Evolutionary conservation across 1,284 basidiomycete genomes (phyloP), one percentile per base, ranked within the genome.

Genomic region (Bondarzewia mesenterica): DNA sequence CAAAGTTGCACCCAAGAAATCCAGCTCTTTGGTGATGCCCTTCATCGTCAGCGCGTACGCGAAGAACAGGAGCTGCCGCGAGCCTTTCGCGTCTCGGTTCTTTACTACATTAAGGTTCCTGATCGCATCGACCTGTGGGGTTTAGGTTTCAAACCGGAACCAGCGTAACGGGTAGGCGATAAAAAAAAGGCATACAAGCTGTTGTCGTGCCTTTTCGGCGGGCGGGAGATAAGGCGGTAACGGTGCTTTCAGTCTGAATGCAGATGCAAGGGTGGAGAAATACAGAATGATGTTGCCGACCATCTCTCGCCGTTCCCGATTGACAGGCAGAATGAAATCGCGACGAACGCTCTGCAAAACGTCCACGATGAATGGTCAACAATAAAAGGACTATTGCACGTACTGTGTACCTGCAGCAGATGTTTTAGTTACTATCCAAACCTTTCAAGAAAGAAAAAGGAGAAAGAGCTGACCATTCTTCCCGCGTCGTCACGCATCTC

Each of bases 201-300:
- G 77, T 50, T 84, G 75, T 47, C 94, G 78, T 1, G 91, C 80
- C 53, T 82, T 74, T 58, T 93, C 90, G 0, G 89, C 94, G 0
- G 93, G 93, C 2, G 95, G 95, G 1, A 99, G 78, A 64, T 94
- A 97, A 0, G 95, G 93, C 0, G 95, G 93, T 23, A 99, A 72
- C 0, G 95, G 95, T 3, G 88, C 83, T 58, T 97, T 95, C 25
- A 94, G 74, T 23, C 85, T 74, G 63, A 97, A 93, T 0, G 91
- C 88, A 0, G 90, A 83, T 1, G 91, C 85, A 5, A 99, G 74
- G 0, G 84, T 84, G 25, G 92, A 92, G 64, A 97, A 91, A 64
- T 86, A 93, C 10, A 98, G 78, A 49, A 98, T 86, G 49, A 97
- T 86, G 63, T 93, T 96, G 29, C 93, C 93, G 41, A 84, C 87